phyloP scores from a whole-genome alignment of 1,284 basidiomycete species.

The Psilocybe mexicana region DNA sequence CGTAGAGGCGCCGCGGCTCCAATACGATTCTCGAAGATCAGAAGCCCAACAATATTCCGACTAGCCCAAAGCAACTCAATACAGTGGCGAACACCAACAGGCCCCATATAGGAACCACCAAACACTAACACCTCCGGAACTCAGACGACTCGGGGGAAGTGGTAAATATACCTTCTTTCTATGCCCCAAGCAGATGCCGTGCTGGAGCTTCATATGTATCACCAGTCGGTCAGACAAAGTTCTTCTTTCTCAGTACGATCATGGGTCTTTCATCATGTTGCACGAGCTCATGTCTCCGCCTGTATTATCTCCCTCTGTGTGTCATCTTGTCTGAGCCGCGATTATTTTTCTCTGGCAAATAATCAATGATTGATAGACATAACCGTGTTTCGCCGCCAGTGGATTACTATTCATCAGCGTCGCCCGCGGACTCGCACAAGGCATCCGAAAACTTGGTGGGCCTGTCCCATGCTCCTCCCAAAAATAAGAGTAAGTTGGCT shows the following conservation, averaged over 20 bases:
- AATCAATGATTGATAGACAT: neutral
- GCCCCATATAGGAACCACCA: slow-evolving; percentile 1
- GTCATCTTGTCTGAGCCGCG: neutral
- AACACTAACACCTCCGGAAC: neutral
- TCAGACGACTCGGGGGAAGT: too few relatives aligned
- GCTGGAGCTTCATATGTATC: too few relatives aligned
- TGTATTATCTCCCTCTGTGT: too few relatives aligned
- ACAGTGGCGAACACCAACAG: slow-evolving; percentile 2
- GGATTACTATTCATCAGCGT: neutral
- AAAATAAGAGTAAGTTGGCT: slow-evolving; percentile 11
- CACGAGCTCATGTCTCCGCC: neutral
- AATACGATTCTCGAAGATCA: slow-evolving; percentile 31
- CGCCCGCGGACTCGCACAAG: slow-evolving; percentile 19
- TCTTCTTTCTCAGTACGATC: too few relatives aligned
- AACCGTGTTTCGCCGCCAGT: neutral
- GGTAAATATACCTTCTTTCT: too few relatives aligned
- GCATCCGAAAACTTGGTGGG: slow-evolving; percentile 10
- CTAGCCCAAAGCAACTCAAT: slow-evolving; percentile 4
- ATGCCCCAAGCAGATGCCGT: too few relatives aligned
- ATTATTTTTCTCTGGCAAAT: neutral
- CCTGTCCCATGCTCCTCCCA: slow-evolving; percentile 10
- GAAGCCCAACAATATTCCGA: slow-evolving; percentile 27
- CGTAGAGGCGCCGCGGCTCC: slow-evolving; percentile 32
- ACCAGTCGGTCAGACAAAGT: too few relatives aligned
- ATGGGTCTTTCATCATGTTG: too few relatives aligned